Evolutionary conservation across 2,329 filamentous ascomycete genomes (phyloP), one percentile per base, ranked within the genome.

Genomic region (Colletotrichum filicis): DNA sequence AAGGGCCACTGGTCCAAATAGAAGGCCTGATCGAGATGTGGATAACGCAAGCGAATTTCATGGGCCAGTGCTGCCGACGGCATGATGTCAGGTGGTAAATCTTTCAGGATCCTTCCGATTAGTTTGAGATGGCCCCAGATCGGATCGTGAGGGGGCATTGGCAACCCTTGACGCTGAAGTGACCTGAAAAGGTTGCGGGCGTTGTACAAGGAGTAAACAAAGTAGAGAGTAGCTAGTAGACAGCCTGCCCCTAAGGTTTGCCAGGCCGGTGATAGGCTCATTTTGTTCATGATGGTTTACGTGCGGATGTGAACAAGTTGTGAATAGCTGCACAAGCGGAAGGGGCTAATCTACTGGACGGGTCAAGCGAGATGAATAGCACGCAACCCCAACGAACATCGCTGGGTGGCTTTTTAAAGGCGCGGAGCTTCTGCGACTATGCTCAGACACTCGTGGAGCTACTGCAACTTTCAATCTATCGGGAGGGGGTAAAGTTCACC

Each of bases 1-100:
- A 70, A 66, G 3, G 68, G 68, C 68, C 68, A 71, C 62, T 61
- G 59, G 32, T 71, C 68, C 2, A 71, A 26, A 12, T 66, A 66
- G 26, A 71, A 71, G 11, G 62, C 62, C 56, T 66, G 60, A 12
- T 66, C 62, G 1, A 71, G 32, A 22, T 71, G 32, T 26, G 62
- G 55, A 28, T 56, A 66, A 4, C 56, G 56, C 9, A 26, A 14
- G 6, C 62, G 42, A 0, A 71, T 63, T 7, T 71, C 55, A 24
- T 66, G 55, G 8, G 68, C 68, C 0, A 71, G 53, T 9, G 52
- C 62, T 12, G 60, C 56, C 2, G 62, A 61, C 0, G 67, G 67
- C 62, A 66, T 66, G 8, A 71, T 46, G 49, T 66, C 68, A 24
- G 62, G 37, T 2, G 68, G 68, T 1, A 71, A 57, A 5, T 56